These are phyloP conservation scores for Phytophthora podocarpi DNA, from an alignment of 352 stramenopile species.

Conservation along the genomic window DNA sequence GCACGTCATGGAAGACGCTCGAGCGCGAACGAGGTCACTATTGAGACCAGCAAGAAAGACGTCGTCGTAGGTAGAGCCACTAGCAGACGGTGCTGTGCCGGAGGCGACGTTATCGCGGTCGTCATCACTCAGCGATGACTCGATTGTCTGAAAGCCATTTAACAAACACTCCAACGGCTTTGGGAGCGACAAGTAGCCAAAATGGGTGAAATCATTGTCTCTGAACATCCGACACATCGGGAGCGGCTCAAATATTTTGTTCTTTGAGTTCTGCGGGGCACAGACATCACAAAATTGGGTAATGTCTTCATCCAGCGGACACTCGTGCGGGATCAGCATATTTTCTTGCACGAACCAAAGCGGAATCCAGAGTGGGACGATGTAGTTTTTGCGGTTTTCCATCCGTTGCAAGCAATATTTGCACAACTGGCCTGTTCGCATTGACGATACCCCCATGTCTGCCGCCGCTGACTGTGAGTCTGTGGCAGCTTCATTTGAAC, in stretches of 20 bases:
- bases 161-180: slow-evolving; percentile 71
- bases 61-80: slow-evolving; percentile 54
- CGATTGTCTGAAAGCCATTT: slow-evolving; percentile 41
- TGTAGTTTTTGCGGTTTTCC: slow-evolving; percentile 70
- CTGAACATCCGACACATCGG: slow-evolving; percentile 83
- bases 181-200: slow-evolving; percentile 47
- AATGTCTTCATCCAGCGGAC: slow-evolving; percentile 72
- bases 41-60: slow-evolving; percentile 62
- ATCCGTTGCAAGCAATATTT: slow-evolving; percentile 70
- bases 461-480: slow-evolving; percentile 42
- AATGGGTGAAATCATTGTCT: slow-evolving; percentile 44
- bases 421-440: slow-evolving; percentile 54
- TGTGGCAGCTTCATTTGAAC: slow-evolving; percentile 47
- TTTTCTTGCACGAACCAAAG: slow-evolving; percentile 84
- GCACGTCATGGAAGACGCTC: slow-evolving; percentile 59
- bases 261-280: slow-evolving; percentile 49
- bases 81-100: slow-evolving; percentile 42
- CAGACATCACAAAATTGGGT: slow-evolving; percentile 67
- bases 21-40: slow-evolving; percentile 68
- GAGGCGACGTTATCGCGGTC: slow-evolving; percentile 36
- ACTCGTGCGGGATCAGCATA: slow-evolving; percentile 77
- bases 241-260: slow-evolving; percentile 69
- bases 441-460: slow-evolving; percentile 44
- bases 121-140: slow-evolving; percentile 40
- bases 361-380: slow-evolving; percentile 80